Evolutionary conservation across 352 stramenopile species (phyloP).

Genomic region (Phytophthora sp.): DNA sequence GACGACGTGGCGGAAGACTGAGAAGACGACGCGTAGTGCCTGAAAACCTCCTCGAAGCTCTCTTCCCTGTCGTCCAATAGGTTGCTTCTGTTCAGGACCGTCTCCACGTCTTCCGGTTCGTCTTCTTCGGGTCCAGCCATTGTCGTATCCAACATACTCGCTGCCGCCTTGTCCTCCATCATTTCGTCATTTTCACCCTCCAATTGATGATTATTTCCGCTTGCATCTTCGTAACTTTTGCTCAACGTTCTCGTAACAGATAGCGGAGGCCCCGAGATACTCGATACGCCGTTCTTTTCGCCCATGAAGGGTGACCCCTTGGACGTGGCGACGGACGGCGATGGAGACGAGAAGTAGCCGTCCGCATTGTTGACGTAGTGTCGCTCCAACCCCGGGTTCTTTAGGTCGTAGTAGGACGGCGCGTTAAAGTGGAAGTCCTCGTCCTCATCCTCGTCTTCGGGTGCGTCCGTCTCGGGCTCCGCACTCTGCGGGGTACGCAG

Average conservation of each 20-base stretch:
- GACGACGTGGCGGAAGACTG: conserved; percentile 55
- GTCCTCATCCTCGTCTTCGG: conserved; percentile 49
- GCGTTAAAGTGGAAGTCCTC: conserved; percentile 82
- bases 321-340: conserved; percentile 26
- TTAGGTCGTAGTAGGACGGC: conserved; percentile 84
- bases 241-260: conserved; percentile 1
- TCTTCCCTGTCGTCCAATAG: conserved; percentile 50
- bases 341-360: conserved; percentile 72
- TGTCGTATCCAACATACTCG: conserved; percentile 51
- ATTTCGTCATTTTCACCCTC: conserved; percentile 42
- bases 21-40: conserved; percentile 62
- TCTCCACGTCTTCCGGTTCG: conserved; percentile 30
- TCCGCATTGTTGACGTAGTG: conserved; percentile 88
- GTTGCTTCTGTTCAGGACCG: conserved; percentile 39
- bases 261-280: background rate
- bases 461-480: conserved; percentile 32
- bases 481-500: conserved; percentile 32
- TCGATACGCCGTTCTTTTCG: conserved; percentile 13
- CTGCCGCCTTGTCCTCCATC: conserved; percentile 50
- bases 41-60: conserved; percentile 63
- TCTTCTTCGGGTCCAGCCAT: conserved; percentile 33
- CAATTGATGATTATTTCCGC: conserved; percentile 23
- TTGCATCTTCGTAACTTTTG: conserved; percentile 11
- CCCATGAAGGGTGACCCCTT: conserved; percentile 6
- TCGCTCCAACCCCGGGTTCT: conserved; percentile 69